Evolutionary conservation across 2,329 filamentous ascomycete genomes (phyloP).

Genomic region (Drechslera avenae): DNA sequence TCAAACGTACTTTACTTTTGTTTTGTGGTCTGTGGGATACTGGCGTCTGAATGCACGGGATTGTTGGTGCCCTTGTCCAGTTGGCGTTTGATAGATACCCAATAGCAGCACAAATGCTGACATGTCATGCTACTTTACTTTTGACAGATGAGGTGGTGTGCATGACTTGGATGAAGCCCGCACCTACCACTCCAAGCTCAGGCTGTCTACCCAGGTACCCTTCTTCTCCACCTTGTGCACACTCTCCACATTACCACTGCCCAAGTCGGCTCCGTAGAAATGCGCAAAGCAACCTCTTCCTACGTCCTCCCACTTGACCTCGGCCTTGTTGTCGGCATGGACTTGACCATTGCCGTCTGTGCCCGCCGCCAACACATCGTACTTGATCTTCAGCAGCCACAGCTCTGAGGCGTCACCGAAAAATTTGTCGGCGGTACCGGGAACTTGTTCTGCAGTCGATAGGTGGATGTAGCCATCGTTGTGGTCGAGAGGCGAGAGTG

Average conservation of each 20-base stretch:
- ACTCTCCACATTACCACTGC: slow-evolving; percentile 57
- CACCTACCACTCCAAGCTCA: slow-evolving; percentile 43
- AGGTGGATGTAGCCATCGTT: slow-evolving; percentile 68
- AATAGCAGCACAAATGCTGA: too few relatives aligned
- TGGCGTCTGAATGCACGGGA: neutral
- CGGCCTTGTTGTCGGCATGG: slow-evolving; percentile 29
- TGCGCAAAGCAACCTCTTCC: slow-evolving; percentile 61
- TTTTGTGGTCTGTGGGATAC: neutral
- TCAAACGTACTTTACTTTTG: too few relatives aligned
- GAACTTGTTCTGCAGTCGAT: slow-evolving; percentile 60
- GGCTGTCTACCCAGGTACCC: slow-evolving; percentile 55
- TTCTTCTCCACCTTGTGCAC: slow-evolving; percentile 54
- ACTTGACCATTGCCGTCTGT: slow-evolving; percentile 35
- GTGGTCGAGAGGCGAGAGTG: slow-evolving; percentile 64
- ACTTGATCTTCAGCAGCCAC: slow-evolving; percentile 61
- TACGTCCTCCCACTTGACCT: slow-evolving; percentile 61
- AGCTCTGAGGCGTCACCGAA: slow-evolving; percentile 46
- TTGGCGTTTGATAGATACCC: too few relatives aligned
- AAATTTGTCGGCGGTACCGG: slow-evolving; percentile 43
- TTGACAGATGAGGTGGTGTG: too few relatives aligned
- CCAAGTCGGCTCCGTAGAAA: slow-evolving; percentile 62
- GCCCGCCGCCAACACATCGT: slow-evolving; percentile 48
- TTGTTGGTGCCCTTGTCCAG: too few relatives aligned
- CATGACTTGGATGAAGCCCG: too few relatives aligned
- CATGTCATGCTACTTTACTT: too few relatives aligned